Base-by-base conservation (phyloP, 768 basidiomycete species). In the Tephrocybe sp. region DNA sequence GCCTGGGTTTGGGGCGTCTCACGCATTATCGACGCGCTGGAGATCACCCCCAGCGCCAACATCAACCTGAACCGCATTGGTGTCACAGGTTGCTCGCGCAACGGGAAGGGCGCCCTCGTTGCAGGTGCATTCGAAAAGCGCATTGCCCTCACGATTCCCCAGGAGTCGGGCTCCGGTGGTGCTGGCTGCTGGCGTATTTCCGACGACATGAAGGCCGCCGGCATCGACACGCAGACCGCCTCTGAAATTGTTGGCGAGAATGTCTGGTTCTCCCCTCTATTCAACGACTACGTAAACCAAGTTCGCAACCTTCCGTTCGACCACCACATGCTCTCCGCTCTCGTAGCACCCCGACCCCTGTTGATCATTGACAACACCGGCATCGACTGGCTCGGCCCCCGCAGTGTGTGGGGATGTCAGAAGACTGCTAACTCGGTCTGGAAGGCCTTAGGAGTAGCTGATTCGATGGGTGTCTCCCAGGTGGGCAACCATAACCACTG, bases 1-100 rank as follows among this genome's bases (percentile, higher is more conserved):
- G 81, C 83, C 2, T 84, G 83, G 83, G 77, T 77, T 3, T 83
- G 81, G 83, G 81, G 78, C 55, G 74, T 83, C 43, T 71, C 72
- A 49, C 79, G 83, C 32, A 74, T 84, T 61, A 80, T 84, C 62
- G 83, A 83, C 60, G 78, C 73, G n/a, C 74, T 84, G 49, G 78
- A 81, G 66, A 62, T 62, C 21, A 79, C 74, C 0, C 71, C 80
- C 21, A 49, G 63, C 28, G 71, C 74, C 6, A 70, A 73, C 41
- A 77, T 84, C 65, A 73, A 84, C 62, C 59, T 73, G 24, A 63
- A 63, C 30, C 72, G 72, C 57, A 71, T 83, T 50, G 83, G 70
- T 23, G 80, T 83, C 37, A 79, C 80, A 4, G 81, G 83, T 8
- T 84, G 83, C 63, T 83, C 81, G 23, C 72, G 81, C 38, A 73